phyloP scores from a whole-genome alignment of 305 asterid species.

The Andrographis paniculata region DNA sequence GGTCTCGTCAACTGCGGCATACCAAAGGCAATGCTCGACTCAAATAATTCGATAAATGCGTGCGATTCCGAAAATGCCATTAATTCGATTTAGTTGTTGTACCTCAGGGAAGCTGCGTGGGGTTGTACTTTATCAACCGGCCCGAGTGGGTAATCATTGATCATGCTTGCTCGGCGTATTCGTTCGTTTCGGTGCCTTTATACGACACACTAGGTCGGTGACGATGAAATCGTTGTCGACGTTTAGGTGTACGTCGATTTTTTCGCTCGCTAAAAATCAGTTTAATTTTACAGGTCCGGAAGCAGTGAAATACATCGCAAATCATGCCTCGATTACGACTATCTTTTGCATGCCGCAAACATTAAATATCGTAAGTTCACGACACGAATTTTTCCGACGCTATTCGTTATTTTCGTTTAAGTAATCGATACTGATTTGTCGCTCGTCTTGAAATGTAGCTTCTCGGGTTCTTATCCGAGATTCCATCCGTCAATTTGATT shows the following conservation, averaged over 20 bases:
- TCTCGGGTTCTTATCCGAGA: constrained; percentile 74
- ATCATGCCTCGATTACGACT: constrained; percentile 78
- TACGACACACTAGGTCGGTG: constrained; percentile 94
- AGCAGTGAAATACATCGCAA: constrained; percentile 76
- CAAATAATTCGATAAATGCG: too few species aligned
- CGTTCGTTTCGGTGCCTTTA: constrained; percentile 84
- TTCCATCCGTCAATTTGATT: constrained; percentile 65
- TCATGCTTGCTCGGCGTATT: constrained; percentile 92
- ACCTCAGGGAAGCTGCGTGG: constrained; percentile 77
- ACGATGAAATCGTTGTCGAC: too few species aligned
- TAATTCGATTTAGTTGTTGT: constrained; percentile 11
- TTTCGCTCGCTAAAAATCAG: constrained; percentile 19
- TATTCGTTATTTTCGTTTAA: too few species aligned
- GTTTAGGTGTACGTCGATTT: too few species aligned
- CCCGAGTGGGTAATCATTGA: constrained; percentile 94
- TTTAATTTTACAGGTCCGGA: constrained; percentile 73
- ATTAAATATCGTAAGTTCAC: constrained; percentile 64
- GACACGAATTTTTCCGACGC: too few species aligned
- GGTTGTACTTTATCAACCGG: constrained; percentile 79
- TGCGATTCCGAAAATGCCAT: neutral
- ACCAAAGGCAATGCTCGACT: constrained; percentile 40
- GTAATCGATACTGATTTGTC: neutral
- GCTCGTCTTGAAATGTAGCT: constrained; percentile 36
- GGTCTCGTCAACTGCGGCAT: constrained; percentile 67
- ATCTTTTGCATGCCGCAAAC: constrained; percentile 80